phyloP scores from a whole-genome alignment of 2,329 filamentous ascomycete genomes.

The Stagonosporopsis vannaccii region DNA sequence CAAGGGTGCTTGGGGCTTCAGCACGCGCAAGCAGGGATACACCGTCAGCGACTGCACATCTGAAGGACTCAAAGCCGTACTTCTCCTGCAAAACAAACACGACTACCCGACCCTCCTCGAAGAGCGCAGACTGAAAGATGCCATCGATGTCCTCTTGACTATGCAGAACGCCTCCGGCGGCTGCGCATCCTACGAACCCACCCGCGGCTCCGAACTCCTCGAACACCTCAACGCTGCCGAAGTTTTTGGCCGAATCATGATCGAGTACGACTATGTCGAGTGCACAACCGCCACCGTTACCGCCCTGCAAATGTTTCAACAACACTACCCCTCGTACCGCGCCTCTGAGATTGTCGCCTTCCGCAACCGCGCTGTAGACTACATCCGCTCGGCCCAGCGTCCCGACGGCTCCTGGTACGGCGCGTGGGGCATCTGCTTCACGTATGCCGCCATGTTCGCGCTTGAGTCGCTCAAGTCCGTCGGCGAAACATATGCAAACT shows the following conservation, averaged over 20 bases:
- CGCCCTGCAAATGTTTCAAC: constrained; percentile 80
- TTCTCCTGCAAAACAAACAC: constrained; percentile 81
- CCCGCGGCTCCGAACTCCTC: constrained; percentile 76
- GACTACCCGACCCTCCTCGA: constrained; percentile 75
- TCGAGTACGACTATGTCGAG: constrained; percentile 97
- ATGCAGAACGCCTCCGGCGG: constrained; percentile 90
- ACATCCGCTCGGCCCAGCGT: constrained; percentile 81
- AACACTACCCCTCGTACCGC: constrained; percentile 83
- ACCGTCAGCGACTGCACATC: constrained; percentile 94
- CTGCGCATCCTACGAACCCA: constrained; percentile 88
- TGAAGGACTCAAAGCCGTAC: constrained; percentile 85
- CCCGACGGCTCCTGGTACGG: constrained; percentile 96
- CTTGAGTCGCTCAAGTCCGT: constrained; percentile 83
- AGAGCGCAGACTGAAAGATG: constrained; percentile 81
- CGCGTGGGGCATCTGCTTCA: constrained; percentile 97
- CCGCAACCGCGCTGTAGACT: constrained; percentile 75
- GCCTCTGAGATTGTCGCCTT: constrained; percentile 75
- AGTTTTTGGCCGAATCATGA: constrained; percentile 96
- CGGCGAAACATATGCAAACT: constrained; percentile 82
- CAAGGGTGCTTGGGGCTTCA: constrained; percentile 96
- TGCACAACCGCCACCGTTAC: constrained; percentile 96
- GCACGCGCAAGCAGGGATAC: constrained; percentile 90
- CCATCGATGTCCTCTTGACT: constrained; percentile 86
- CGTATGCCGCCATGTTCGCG: constrained; percentile 96
- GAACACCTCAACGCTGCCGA: constrained; percentile 94